Evolutionary conservation across 2,329 filamentous ascomycete species (phyloP).

Genomic region (Xylaria sp.): DNA sequence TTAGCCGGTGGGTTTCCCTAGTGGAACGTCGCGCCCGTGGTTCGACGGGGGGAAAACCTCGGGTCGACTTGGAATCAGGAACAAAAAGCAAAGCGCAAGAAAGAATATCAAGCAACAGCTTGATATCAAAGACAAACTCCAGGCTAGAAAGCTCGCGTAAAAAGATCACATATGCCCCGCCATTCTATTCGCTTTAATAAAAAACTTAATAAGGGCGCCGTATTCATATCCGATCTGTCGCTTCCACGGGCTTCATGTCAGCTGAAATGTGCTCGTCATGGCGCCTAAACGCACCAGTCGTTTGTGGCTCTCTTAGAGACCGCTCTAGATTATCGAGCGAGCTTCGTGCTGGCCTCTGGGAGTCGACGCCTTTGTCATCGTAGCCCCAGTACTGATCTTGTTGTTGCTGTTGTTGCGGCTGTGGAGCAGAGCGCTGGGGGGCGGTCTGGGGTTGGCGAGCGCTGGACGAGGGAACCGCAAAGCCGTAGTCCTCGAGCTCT

Average conservation of each 20-base stretch:
- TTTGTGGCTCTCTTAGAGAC: constrained; percentile 32
- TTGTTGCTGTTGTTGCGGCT: constrained; percentile 18
- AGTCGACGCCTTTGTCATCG: constrained; percentile 6
- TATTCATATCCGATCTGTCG: constrained; percentile 37
- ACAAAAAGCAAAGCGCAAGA: constrained; percentile 10
- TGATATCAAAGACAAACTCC: constrained; percentile 35
- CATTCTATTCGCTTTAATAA: constrained; percentile 4
- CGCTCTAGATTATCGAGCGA: constrained; percentile 37
- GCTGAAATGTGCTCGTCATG: constrained; percentile 37
- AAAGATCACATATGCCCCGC: constrained; percentile 6
- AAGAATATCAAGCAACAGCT: constrained; percentile 24
- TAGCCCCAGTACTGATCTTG: constrained; percentile 17
- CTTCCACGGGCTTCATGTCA: constrained; percentile 39
- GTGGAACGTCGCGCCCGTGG: background rate
- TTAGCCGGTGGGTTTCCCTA: too few relatives aligned
- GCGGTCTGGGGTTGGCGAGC: constrained; percentile 29
- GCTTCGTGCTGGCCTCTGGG: constrained; percentile 18
- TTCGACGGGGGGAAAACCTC: background rate
- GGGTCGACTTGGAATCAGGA: constrained; percentile 8
- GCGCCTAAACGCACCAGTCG: constrained; percentile 37
- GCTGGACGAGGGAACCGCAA: constrained; percentile 33
- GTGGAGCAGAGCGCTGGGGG: background rate
- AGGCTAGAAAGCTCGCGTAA: constrained; percentile 29
- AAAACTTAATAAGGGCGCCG: background rate
- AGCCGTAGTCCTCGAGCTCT: constrained; percentile 50